phyloP scores from a whole-genome alignment of 352 stramenopile species.

The Phytophthora fragariae region DNA sequence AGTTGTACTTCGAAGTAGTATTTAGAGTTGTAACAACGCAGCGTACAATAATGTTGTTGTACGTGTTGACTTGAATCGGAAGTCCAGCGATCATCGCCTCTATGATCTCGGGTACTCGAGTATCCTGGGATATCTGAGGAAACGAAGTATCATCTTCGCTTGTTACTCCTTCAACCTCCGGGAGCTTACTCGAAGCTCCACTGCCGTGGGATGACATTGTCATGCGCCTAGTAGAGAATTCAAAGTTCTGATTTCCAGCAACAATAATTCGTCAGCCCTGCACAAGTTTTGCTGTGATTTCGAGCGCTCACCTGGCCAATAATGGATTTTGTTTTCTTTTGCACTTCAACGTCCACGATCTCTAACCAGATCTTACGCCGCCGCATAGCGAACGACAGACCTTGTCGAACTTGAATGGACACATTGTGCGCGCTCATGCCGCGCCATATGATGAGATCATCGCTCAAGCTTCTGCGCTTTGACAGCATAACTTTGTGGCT shows the following conservation, averaged over 20 bases:
- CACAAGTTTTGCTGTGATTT: background rate
- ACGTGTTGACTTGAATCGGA: slow-evolving; percentile 43
- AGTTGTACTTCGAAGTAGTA: too few relatives aligned
- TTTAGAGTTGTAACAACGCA: background rate
- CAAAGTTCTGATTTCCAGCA: slow-evolving; percentile 40
- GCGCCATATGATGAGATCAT: slow-evolving; percentile 65
- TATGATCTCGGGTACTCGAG: slow-evolving; percentile 41
- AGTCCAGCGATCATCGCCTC: slow-evolving; percentile 33
- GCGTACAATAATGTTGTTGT: slow-evolving; percentile 48
- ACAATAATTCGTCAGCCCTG: background rate
- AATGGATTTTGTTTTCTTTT: slow-evolving; percentile 59
- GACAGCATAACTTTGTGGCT: slow-evolving; percentile 41
- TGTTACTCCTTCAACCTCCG: background rate
- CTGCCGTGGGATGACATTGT: slow-evolving; percentile 23
- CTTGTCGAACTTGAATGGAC: slow-evolving; percentile 40
- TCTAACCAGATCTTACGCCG: slow-evolving; percentile 63
- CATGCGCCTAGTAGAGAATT: slow-evolving; percentile 41
- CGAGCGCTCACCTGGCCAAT: slow-evolving; percentile 41
- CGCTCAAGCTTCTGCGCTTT: slow-evolving; percentile 59
- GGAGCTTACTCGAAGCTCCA: background rate
- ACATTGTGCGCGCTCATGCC: slow-evolving; percentile 65
- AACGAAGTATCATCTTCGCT: slow-evolving; percentile 20
- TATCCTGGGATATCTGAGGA: slow-evolving; percentile 26
- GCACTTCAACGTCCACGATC: slow-evolving; percentile 53
- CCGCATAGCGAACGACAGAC: slow-evolving; percentile 45